phyloP scores from a whole-genome alignment of 1,284 basidiomycete genomes.

The Ceratobasidium sp. region DNA sequence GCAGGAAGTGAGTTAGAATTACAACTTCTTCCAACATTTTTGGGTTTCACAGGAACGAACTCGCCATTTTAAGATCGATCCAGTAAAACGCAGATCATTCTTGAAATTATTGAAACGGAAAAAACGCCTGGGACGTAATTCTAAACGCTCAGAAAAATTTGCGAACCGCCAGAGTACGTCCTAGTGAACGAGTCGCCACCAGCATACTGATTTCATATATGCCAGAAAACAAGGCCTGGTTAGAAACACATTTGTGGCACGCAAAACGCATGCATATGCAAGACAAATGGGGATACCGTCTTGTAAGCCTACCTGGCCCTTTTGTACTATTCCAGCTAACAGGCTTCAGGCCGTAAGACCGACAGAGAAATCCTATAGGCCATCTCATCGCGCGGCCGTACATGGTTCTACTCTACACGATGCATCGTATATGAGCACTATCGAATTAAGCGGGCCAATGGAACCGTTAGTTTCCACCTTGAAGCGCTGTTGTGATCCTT shows the following conservation, averaged over 20 bases:
- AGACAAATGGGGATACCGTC: constrained; percentile 85
- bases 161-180: constrained; percentile 70
- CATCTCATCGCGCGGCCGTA: constrained; percentile 84
- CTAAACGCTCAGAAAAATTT: constrained; percentile 60
- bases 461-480: constrained; percentile 62
- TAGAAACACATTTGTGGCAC: constrained; percentile 94
- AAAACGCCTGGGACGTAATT: constrained; percentile 42
- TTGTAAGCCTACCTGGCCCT: constrained; percentile 58
- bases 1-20: constrained; percentile 66
- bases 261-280: constrained; percentile 94
- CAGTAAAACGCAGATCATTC: constrained; percentile 63
- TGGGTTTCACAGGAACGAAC: neutral
- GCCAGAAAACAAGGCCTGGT: constrained; percentile 82
- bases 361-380: constrained; percentile 87
- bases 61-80: constrained; percentile 69
- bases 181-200: neutral
- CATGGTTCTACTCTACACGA: constrained; percentile 88
- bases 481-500: constrained; percentile 67
- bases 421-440: constrained; percentile 78
- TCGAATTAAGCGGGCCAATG: constrained; percentile 75
- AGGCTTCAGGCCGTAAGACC: constrained; percentile 70
- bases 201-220: neutral
- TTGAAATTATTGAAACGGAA: constrained; percentile 19
- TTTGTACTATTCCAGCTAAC: neutral
- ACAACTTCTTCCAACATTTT: neutral